Base-by-base conservation (phyloP, 2,329 filamentous ascomycete species). In the Fusarium dlaminii region DNA sequence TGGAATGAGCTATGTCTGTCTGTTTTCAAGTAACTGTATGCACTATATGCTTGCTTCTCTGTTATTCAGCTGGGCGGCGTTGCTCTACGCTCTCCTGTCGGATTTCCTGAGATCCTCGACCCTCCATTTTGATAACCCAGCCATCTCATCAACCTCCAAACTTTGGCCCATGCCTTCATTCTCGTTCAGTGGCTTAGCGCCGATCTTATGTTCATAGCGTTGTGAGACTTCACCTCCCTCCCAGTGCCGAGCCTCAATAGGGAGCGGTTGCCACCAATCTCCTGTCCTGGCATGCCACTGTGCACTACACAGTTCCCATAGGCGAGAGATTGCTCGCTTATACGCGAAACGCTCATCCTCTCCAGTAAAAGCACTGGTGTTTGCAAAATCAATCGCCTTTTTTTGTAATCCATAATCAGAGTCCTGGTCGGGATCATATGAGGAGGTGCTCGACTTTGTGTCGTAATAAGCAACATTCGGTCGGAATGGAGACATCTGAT, bases 331-430 rank as follows among this genome's bases (percentile, higher is more conserved):
- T 5, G 93, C 94, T 30, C 94, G 87, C 81, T 94, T 94, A 76
- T 94, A 95, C 0, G 93, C 93, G 79, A 96, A 96, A 18, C 90
- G 86, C 81, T 96, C 93, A 80, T 96, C 94, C 79, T 95, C 92
- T 18, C 94, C 94, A 0, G 92, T 95, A 77, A 96, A 93, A 0
- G 89, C 90, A 17, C 87, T 84, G 1, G 91, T 88, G 72, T 91
- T 90, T 56, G 86, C 88, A 78, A 96, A 96, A 78, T 96, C 88
- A n/a, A 88, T 81, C 14, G 45, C 60, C n/a, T 74, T 78, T 45
- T 77, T 76, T 73, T 81, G 82, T 58, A 83, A 79, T 20, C 84
- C 85, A 73, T 90, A 89, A 65, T 89, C 88, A 0, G 87, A 88
- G 77, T 90, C 88, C 66, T 89, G 86, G 73, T 90, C 88, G 0